Evolutionary conservation across 2,329 filamentous ascomycete species (phyloP).

Genomic region (Blastomyces emzantsi): DNA sequence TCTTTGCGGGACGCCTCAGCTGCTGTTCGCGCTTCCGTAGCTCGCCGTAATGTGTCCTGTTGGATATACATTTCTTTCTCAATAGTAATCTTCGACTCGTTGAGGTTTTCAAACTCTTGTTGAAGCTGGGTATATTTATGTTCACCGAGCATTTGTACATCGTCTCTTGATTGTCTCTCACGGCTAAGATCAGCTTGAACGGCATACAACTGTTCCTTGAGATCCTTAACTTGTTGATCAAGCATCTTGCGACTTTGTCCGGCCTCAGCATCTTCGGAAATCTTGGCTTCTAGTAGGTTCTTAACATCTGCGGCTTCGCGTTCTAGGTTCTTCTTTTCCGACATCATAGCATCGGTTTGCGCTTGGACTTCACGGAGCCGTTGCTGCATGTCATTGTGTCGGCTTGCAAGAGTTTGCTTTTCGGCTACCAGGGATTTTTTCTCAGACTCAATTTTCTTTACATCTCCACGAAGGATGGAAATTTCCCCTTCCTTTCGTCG

Average conservation of each 20-base stretch:
- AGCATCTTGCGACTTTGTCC: slow-evolving; percentile 72
- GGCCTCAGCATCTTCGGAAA: slow-evolving; percentile 82
- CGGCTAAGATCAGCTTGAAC: slow-evolving; percentile 81
- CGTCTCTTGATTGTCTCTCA: slow-evolving; percentile 86
- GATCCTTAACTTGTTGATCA: slow-evolving; percentile 75
- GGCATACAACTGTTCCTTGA: slow-evolving; percentile 77
- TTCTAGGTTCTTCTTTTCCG: slow-evolving; percentile 73
- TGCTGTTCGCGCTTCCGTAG: slow-evolving; percentile 67
- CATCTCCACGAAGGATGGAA: slow-evolving; percentile 71
- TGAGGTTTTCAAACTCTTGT: slow-evolving; percentile 75
- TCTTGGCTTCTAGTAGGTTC: slow-evolving; percentile 72
- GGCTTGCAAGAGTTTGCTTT: slow-evolving; percentile 57
- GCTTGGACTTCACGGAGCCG: slow-evolving; percentile 78
- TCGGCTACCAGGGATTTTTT: slow-evolving; percentile 70
- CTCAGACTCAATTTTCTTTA: slow-evolving; percentile 74
- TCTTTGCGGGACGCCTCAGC: slow-evolving; percentile 86
- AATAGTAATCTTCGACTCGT: slow-evolving; percentile 92
- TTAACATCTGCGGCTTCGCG: slow-evolving; percentile 86
- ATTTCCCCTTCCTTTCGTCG: slow-evolving; percentile 91
- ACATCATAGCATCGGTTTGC: slow-evolving; percentile 76
- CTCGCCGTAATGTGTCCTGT: slow-evolving; percentile 79
- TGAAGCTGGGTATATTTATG: slow-evolving; percentile 77
- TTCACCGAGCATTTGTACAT: slow-evolving; percentile 81
- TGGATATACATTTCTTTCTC: slow-evolving; percentile 97
- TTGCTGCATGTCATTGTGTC: slow-evolving; percentile 69